Base-by-base conservation (phyloP, 1,284 basidiomycete species). In the Crucibulum parvulum region DNA sequence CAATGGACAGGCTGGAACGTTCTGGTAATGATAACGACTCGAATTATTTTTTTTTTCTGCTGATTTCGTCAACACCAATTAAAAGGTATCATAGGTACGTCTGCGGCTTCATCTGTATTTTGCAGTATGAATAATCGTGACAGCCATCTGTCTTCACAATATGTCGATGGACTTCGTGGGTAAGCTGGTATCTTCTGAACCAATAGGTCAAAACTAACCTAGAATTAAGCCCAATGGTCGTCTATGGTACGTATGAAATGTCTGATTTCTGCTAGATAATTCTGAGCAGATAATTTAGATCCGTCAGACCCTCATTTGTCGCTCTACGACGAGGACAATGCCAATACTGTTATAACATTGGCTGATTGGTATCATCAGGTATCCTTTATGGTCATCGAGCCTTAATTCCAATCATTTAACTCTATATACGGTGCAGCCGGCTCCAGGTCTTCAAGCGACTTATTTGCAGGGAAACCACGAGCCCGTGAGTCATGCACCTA, bases 341-440 rank as follows among this genome's bases (percentile, higher is more conserved):
- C 52, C 11, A 48, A 37, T 39, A 76, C 73, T 2, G 64, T 76
- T 18, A 72, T 76, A 18, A 71, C 75, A 5, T 62, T 76, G 1
- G 69, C 72, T 5, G 75, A 76, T 43, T 76, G 74, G 75, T 73
- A 66, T 24, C 41, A 60, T 54, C 41, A 15, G 41, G 41, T 43
- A 24, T 43, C 15, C 24, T 24, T 24, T 24, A 24, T 24, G 2
- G 24, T 24, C 4, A 24, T 24, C 4, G 24, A 24, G 24, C 24
- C 24, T 24, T 24, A 24, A 4, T 24, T 24, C 24, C 24, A 24
- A 24, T 24, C 24, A 24, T 24, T 24, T 24, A 24, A 24, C 24
- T 24, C 24, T 24, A 24, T 24, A 24, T 24, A 24, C 24, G 24
- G 4, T 24, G 24, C 24, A 24, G 24, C 24, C 65, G 3, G 65